Conservation (phyloP, 805 yeast species). For the Zygosaccharomyces pseudorouxii region DNA sequence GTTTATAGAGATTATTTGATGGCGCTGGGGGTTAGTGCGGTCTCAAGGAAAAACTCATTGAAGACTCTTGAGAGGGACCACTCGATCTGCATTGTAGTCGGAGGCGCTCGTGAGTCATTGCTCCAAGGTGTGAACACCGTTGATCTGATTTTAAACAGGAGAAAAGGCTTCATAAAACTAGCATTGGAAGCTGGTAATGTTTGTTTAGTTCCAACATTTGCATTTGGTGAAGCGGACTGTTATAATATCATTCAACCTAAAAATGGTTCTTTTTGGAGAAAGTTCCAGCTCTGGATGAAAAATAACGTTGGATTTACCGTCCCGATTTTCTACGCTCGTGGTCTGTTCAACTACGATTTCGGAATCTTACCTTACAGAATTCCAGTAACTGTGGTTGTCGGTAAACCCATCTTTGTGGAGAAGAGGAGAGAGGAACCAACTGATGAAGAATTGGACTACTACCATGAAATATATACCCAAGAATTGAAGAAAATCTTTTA, state of each 20-base stretch:
- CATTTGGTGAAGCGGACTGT: conserved; percentile 83
- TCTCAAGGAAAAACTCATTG: conserved; percentile 66
- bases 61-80: conserved; percentile 58
- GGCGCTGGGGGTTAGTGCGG: conserved; percentile 79
- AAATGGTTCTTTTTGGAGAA: conserved; percentile 44
- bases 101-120: conserved; percentile 92
- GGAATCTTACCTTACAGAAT: conserved; percentile 85
- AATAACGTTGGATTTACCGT: conserved; percentile 71
- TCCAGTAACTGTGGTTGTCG: conserved; percentile 72
- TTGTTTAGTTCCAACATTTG: conserved; percentile 78
- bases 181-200: conserved; percentile 80
- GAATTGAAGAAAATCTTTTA: conserved; percentile 61
- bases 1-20: conserved; percentile 80
- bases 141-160: conserved; percentile 65
- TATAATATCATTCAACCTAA: conserved; percentile 47
- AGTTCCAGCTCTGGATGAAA: conserved; percentile 70
- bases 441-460: conserved; percentile 53
- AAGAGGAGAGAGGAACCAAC: conserved; percentile 47
- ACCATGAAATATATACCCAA: conserved; percentile 65
- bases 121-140: conserved; percentile 54
- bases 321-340: conserved; percentile 89
- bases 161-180: conserved; percentile 85
- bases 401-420: conserved; percentile 54
- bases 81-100: conserved; percentile 85
- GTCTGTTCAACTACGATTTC: conserved; percentile 86